Base-by-base conservation (phyloP, 2,329 filamentous ascomycete species). In the Colletotrichum destructivum region DNA sequence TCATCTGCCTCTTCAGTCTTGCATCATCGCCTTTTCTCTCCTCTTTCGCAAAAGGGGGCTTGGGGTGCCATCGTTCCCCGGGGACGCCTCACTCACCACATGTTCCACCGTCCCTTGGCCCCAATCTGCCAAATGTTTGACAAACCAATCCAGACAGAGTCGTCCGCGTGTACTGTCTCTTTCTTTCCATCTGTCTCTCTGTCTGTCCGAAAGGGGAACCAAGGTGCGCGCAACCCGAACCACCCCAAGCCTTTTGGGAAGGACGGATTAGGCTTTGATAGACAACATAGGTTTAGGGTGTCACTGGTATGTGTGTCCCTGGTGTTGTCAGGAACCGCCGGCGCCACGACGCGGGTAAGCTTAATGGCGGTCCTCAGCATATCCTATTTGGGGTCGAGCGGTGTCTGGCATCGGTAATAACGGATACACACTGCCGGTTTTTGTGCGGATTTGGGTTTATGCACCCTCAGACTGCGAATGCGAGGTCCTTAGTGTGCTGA, bases 21-120 rank as follows among this genome's bases (percentile, higher is more conserved):
- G 26, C 13, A n/a, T 21, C 13, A 7, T 21, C 26, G 31, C 18
- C 38, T 31, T 21, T 49, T 49, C 18, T 38, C 12, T 26, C 26
- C 16, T 55, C 15, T 54, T 31, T 26, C 31, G 15, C 26, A 23
- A 35, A 26, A 21, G 26, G n/a, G 18, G 12, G 26, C 26, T 26
- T 26, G 26, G 7, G 21, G 5, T 3, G 31, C 3, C 49, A n/a
- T 15, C 23, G 35, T 38, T 49, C 21, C 44, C 31, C 61, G 11
- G 35, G 46, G 11, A 57, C 55, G 42, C 55, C 55, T 57, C 60
- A 52, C 60, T n/a, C n/a, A n/a, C n/a, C 60, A 21, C 47, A 31
- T 54, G 64, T 66, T 44, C 47, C 38, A 52, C 46, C 35, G 7
- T 61, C 59, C n/a, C 60, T 62, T 52, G 18, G 12, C 47, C 52